These are phyloP conservation scores for Paracoccidioides lutzii DNA, from an alignment of 2,329 filamentous ascomycete genomes.

Conservation along the genomic window DNA sequence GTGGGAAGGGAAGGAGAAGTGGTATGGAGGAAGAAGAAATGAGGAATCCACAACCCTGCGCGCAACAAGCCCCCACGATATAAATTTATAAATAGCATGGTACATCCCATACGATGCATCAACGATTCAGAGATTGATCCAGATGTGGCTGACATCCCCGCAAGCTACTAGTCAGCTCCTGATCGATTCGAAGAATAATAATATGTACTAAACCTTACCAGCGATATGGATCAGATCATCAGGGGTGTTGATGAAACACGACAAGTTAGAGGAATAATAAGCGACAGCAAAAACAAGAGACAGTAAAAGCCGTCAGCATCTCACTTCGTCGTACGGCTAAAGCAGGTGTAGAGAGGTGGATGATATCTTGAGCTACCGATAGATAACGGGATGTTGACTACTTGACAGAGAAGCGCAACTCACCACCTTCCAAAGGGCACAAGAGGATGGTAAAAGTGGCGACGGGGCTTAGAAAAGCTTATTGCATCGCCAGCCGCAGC, in stretches of 20 bases:
- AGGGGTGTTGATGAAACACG: not conserved
- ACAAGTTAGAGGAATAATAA: not conserved
- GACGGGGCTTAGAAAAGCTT: not conserved
- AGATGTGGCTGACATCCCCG: not conserved
- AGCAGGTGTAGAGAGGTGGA: too few species aligned
- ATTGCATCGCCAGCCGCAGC: not conserved
- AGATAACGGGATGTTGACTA: too few species aligned
- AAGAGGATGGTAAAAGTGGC: not conserved
- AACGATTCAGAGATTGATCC: not conserved
- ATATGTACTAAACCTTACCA: not conserved
- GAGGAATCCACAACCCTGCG: not conserved
- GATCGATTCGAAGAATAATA: not conserved
- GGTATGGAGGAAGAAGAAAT: not conserved
- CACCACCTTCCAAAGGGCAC: not conserved
- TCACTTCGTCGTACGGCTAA: not conserved
- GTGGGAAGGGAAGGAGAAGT: not conserved
- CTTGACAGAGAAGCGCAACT: not conserved
- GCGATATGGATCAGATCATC: not conserved
- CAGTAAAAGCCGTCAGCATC: not conserved
- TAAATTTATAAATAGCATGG: not conserved
- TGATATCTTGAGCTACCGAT: too few species aligned
- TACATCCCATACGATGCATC: too few species aligned
- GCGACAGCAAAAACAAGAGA: not conserved
- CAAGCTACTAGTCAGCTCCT: too few species aligned
- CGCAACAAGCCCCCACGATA: not conserved